Conservation (phyloP, 148 eudicot genomes). For the Talinum fruticosum region DNA sequence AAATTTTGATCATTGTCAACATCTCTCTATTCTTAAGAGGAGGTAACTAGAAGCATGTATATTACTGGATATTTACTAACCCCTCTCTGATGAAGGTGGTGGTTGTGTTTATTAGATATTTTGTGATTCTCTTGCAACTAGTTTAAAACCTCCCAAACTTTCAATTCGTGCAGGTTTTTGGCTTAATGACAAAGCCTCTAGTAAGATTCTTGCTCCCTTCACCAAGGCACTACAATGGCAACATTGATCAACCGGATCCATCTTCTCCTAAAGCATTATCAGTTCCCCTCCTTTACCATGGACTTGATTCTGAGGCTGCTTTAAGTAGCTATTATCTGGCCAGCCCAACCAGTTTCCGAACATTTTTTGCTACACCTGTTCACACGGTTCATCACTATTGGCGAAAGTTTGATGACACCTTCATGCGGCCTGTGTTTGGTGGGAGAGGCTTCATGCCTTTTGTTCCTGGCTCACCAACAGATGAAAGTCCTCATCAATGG, state of each 20-base stretch:
- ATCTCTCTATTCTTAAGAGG: background rate
- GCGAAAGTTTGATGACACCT: slow-evolving; percentile 74
- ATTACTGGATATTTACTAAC: too few relatives aligned
- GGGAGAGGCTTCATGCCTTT: slow-evolving; percentile 85
- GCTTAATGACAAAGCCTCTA: slow-evolving; percentile 71
- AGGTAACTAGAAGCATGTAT: too few relatives aligned
- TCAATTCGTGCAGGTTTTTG: slow-evolving; percentile 54
- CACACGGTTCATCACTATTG: slow-evolving; percentile 72
- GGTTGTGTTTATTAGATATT: background rate
- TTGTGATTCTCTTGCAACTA: background rate
- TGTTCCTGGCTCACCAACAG: slow-evolving; percentile 72
- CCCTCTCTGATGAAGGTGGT: background rate
- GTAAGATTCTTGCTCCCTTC: slow-evolving; percentile 52
- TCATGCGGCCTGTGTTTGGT: slow-evolving; percentile 88
- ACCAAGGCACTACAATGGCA: slow-evolving; percentile 23
- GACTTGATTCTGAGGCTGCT: slow-evolving; percentile 42
- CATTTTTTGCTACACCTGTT: slow-evolving; percentile 55
- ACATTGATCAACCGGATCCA: slow-evolving; percentile 41
- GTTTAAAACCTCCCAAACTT: background rate
- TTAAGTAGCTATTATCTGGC: slow-evolving; percentile 23
- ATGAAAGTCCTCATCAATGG: slow-evolving; percentile 42
- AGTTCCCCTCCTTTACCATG: slow-evolving; percentile 51
- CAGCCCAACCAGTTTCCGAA: slow-evolving; percentile 61
- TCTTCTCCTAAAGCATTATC: slow-evolving; percentile 47
- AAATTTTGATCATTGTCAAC: background rate